Evolutionary conservation across 345 rosid genomes (phyloP).

Genomic region (Melaleuca alternifolia): DNA sequence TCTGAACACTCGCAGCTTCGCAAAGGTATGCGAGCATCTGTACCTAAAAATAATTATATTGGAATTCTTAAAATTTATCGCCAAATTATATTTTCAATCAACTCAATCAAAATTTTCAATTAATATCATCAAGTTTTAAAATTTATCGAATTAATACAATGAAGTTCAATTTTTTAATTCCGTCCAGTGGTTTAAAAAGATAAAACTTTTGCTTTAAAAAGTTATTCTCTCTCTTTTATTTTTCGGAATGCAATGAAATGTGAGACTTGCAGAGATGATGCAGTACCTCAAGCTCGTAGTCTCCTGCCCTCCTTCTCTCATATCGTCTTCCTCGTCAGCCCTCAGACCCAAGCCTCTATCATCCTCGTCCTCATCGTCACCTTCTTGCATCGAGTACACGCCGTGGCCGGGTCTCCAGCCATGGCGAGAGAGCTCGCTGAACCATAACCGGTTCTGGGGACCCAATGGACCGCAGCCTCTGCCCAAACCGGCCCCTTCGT

Average conservation of each 20-base stretch:
- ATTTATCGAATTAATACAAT: not conserved
- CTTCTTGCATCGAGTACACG: slow-evolving; percentile 12
- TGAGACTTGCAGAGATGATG: not conserved
- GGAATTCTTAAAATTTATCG: not conserved
- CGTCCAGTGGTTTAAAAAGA: not conserved
- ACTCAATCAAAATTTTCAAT: not conserved
- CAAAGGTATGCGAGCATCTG: not conserved
- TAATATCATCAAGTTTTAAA: fast-evolving
- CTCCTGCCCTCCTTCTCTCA: not conserved
- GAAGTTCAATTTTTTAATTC: not conserved
- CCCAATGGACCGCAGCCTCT: slow-evolving; percentile 49
- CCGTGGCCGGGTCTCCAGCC: slow-evolving; percentile 60
- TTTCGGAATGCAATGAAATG: not conserved
- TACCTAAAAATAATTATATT: not conserved
- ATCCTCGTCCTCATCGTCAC: slow-evolving; percentile 14
- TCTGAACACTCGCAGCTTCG: not conserved
- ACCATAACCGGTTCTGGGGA: slow-evolving; percentile 72
- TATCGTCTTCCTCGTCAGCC: not conserved
- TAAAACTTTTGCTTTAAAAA: not conserved
- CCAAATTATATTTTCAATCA: not conserved
- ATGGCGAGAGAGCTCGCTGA: slow-evolving; percentile 63
- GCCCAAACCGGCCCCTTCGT: not conserved
- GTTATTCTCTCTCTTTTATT: not conserved
- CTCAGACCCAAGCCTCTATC: not conserved
- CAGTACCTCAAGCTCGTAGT: not conserved